These are phyloP conservation scores for Astrothelium macrocarpum DNA, from an alignment of 495 filamentous ascomycete species.

Conservation along the genomic window DNA sequence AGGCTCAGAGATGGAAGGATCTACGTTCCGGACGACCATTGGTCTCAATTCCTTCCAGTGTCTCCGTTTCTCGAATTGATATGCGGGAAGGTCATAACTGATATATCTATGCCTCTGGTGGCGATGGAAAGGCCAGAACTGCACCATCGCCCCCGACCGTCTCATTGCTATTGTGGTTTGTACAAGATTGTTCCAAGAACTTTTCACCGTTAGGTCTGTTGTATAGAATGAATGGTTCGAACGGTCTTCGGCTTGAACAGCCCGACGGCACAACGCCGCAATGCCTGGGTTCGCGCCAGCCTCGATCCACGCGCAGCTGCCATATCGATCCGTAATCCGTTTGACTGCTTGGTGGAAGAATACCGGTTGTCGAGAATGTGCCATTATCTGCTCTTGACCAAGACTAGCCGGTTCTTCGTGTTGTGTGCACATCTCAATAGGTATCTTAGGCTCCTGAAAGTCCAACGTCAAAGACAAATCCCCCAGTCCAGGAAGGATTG, in stretches of 20 bases:
- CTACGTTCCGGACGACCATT: neutral
- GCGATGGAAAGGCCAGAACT: constrained; percentile 42
- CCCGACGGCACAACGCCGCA: constrained; percentile 36
- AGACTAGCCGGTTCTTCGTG: neutral
- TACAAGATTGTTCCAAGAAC: constrained; percentile 27
- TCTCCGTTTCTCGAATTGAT: constrained; percentile 32
- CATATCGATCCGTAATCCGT: constrained; percentile 32
- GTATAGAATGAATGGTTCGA: constrained; percentile 36
- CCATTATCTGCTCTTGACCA: constrained; percentile 25
- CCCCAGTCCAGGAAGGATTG: neutral
- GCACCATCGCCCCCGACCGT: constrained; percentile 33
- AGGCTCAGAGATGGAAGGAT: neutral
- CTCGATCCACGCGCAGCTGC: constrained; percentile 39
- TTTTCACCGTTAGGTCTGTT: constrained; percentile 29
- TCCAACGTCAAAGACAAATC: neutral
- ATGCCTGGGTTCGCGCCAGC: constrained; percentile 43
- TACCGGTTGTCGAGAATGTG: constrained; percentile 44
- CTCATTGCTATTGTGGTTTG: constrained; percentile 40
- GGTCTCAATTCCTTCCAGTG: constrained; percentile 30
- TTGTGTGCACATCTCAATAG: neutral
- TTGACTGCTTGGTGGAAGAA: constrained; percentile 42
- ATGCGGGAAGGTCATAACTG: constrained; percentile 29
- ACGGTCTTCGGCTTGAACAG: constrained; percentile 13
- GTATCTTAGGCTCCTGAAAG: neutral
- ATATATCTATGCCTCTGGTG: constrained; percentile 30